Evolutionary conservation across 148 eudicot species (phyloP).

Genomic region (Rhododendron henanense): DNA sequence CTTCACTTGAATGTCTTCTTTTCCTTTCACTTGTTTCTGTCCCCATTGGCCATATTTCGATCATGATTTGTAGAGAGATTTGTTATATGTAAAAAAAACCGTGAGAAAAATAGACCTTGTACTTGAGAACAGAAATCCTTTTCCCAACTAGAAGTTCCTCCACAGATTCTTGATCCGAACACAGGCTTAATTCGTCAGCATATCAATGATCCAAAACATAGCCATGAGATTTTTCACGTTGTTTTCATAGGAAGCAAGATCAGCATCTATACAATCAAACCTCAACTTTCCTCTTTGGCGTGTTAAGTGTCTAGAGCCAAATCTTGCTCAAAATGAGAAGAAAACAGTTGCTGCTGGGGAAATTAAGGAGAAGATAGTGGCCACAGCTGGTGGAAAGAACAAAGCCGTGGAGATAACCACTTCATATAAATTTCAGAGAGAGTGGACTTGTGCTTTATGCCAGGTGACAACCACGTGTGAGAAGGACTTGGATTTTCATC

Average conservation of each 20-base stretch:
- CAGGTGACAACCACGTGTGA: slow-evolving; percentile 5
- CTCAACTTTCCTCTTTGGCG: not conserved
- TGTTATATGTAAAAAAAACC: not conserved
- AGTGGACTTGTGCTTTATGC: slow-evolving; percentile 21
- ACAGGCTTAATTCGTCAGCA: not conserved
- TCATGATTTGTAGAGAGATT: not conserved
- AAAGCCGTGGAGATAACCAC: not conserved
- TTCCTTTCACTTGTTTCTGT: not conserved
- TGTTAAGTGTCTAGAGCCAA: not conserved
- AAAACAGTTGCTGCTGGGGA: not conserved
- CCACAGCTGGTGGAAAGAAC: not conserved
- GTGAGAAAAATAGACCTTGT: not conserved
- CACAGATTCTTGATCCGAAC: not conserved
- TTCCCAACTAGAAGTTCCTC: not conserved
- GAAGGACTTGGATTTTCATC: slow-evolving; percentile 12
- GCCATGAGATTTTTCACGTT: not conserved
- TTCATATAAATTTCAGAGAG: slow-evolving; percentile 12
- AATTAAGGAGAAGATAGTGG: not conserved
- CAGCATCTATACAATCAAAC: not conserved
- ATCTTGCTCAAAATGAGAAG: not conserved
- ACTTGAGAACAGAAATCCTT: not conserved
- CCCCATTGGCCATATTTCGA: too few relatives aligned
- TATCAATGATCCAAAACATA: not conserved
- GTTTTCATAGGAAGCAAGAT: not conserved
- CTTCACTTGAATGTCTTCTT: not conserved